phyloP scores from a whole-genome alignment of 768 basidiomycete genomes.

The Lyophyllum semitale region DNA sequence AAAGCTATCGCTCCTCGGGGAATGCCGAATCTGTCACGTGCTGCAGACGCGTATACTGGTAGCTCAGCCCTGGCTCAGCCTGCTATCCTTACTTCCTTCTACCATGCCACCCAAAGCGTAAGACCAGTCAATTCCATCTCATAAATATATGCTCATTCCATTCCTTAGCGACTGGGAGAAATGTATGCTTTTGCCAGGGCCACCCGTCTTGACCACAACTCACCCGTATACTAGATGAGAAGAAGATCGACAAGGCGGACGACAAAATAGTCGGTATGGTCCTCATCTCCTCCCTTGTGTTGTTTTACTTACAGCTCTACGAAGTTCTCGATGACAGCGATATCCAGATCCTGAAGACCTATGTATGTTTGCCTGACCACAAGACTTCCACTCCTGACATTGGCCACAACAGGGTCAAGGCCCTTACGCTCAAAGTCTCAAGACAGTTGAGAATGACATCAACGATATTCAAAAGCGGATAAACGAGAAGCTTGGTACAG shows the following conservation, averaged over 20 bases:
- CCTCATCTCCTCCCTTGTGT: neutral
- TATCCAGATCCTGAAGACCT: constrained; percentile 98
- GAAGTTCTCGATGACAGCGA: constrained; percentile 95
- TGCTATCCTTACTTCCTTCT: constrained; percentile 15
- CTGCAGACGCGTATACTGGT: constrained; percentile 26
- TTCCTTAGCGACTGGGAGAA: constrained; percentile 93
- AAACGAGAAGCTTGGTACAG: constrained; percentile 92
- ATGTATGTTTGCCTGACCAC: constrained; percentile 52
- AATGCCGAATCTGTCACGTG: constrained; percentile 27
- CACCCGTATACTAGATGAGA: constrained; percentile 59
- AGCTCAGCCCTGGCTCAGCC: too few species aligned
- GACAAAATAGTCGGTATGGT: constrained; percentile 87
- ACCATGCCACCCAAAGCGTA: constrained; percentile 94
- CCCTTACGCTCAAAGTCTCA: constrained; percentile 87
- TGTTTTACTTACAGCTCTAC: constrained; percentile 8
- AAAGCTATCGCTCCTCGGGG: constrained; percentile 10
- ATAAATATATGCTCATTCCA: neutral
- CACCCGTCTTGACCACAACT: neutral
- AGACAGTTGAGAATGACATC: constrained; percentile 88
- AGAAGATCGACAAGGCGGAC: constrained; percentile 83
- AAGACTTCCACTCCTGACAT: constrained; percentile 1
- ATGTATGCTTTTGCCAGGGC: constrained; percentile 57
- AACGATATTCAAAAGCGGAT: constrained; percentile 96
- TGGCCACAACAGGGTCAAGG: constrained; percentile 86
- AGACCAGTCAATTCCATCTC: constrained; percentile 36